phyloP scores from a whole-genome alignment of 2,329 filamentous ascomycete genomes.

The Metarhizium humberi region DNA sequence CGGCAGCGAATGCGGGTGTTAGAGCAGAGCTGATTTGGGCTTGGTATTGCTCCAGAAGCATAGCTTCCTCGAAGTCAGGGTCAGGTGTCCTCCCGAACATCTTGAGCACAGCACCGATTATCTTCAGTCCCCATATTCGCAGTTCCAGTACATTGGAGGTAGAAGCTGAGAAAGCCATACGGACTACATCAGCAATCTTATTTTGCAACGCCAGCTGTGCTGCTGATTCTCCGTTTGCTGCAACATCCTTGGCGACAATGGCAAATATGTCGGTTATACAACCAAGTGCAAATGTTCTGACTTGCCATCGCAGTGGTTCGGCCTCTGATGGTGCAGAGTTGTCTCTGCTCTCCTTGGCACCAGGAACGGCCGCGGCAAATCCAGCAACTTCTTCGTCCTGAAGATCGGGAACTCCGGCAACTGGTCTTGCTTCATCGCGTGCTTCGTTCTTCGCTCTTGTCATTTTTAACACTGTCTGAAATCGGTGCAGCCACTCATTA shows the following conservation, averaged over 20 bases:
- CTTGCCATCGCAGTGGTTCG: conserved; percentile 90
- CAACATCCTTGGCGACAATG: conserved; percentile 68
- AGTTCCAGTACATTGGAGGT: conserved; percentile 88
- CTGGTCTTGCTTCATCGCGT: conserved; percentile 32
- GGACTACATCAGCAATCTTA: conserved; percentile 82
- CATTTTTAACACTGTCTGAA: conserved; percentile 82
- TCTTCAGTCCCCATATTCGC: conserved; percentile 82
- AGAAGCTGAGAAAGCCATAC: conserved; percentile 94
- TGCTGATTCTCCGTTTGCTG: conserved; percentile 67
- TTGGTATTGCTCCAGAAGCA: conserved; percentile 94
- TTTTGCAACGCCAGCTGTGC: conserved; percentile 73
- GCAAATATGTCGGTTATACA: conserved; percentile 76
- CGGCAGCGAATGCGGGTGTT: conserved; percentile 89
- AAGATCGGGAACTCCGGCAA: conserved; percentile 58
- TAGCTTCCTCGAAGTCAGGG: conserved; percentile 95
- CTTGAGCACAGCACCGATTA: conserved; percentile 87
- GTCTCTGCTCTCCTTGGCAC: conserved; percentile 43
- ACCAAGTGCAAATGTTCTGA: conserved; percentile 85
- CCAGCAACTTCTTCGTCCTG: conserved; percentile 96
- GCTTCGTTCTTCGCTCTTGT: conserved; percentile 60
- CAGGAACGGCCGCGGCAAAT: conserved; percentile 69
- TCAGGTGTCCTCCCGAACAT: conserved; percentile 95
- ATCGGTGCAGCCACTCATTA: conserved; percentile 76
- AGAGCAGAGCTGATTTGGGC: conserved; percentile 95
- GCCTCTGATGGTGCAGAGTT: conserved; percentile 50